Evolutionary conservation across 1,139 yeast genomes (phyloP), one percentile per base, ranked within the genome.

Genomic region (Pichia sp.): DNA sequence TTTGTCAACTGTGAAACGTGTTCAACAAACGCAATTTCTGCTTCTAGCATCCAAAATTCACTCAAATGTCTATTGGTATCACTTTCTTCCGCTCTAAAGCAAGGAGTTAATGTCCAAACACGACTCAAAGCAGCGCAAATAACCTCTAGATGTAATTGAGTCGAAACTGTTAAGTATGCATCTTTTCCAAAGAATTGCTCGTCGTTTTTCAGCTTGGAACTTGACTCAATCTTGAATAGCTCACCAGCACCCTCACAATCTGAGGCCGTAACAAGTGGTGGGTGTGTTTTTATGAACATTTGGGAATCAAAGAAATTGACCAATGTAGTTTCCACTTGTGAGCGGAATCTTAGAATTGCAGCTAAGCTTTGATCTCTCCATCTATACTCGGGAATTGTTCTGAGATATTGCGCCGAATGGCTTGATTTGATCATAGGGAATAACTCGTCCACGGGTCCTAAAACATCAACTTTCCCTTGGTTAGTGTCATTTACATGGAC

Each of bases 221-320:
- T 61, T 31, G 80, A 71, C 60, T 76, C 79, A 10, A 89, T 72
- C 46, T 70, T 70, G 60, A 93, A 93, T 58, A 87, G 81, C 67
- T 93, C 98, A 2, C 99, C 98, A 0, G 96, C 98, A 17, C 99
- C 99, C 73, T 95, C 99, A 68, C 99, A 93, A 67, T 95, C 99
- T 1, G 96, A 84, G 9, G 90, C 77, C 0, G 99, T 93, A 30
- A 92, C 73, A 20, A 92, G 65, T 3, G 99, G 99, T 2, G 98
- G 95, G 29, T 83, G 75, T 0, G 89, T 92, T 70, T 90, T 93
- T 14, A 77, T 72, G 62, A 87, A 90, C 20, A 78, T 78, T 34
- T 77, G 65, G 0, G 64, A 52, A 33, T 74, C 72, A 69, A 89
- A 89, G 63, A 81, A 89, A 7, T 73, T 73, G 52, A 76, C 70